Percentiles rank a stretch among this genome's conserved stretches.
Conservation (phyloP, 352 stramenopile species). For the Albugo laibachii region DNA sequence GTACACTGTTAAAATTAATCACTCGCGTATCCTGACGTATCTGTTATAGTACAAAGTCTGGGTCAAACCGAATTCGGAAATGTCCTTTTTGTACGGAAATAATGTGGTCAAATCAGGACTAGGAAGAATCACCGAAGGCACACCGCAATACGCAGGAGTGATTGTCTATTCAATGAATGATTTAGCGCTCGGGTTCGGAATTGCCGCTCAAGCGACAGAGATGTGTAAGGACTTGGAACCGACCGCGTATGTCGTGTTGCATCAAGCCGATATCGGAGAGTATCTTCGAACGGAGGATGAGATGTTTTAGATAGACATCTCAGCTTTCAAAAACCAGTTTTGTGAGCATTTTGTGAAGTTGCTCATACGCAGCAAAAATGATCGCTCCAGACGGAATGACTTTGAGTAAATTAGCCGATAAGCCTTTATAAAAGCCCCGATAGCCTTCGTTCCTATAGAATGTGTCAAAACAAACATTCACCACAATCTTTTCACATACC, state of each 20-base stretch:
- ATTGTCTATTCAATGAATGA: conserved; percentile 98
- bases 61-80: conserved; percentile 98
- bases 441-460: conserved; percentile 71
- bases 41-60: conserved; percentile 94
- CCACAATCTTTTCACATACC: conserved; percentile 8
- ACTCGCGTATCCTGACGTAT: background rate
- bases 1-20: background rate
- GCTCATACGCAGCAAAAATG: conserved; percentile 80
- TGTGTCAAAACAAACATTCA: background rate
- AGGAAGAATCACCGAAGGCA: conserved; percentile 94
- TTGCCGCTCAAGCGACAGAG: conserved; percentile 91
- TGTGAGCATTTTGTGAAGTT: conserved; percentile 43
- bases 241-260: conserved; percentile 94
- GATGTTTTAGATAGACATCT: conserved; percentile 78
- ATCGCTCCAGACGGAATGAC: conserved; percentile 93
- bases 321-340: conserved; percentile 21
- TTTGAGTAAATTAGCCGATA: conserved; percentile 88
- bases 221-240: conserved; percentile 91
- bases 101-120: conserved; percentile 97
- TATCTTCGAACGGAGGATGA: conserved; percentile 97
- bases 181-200: conserved; percentile 95
- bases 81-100: conserved; percentile 99
- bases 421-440: conserved; percentile 88
- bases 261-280: conserved; percentile 98
- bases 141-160: conserved; percentile 95